These are phyloP conservation scores for Giardia muris DNA, from an alignment of 208 protist species.

Conservation along the genomic window DNA sequence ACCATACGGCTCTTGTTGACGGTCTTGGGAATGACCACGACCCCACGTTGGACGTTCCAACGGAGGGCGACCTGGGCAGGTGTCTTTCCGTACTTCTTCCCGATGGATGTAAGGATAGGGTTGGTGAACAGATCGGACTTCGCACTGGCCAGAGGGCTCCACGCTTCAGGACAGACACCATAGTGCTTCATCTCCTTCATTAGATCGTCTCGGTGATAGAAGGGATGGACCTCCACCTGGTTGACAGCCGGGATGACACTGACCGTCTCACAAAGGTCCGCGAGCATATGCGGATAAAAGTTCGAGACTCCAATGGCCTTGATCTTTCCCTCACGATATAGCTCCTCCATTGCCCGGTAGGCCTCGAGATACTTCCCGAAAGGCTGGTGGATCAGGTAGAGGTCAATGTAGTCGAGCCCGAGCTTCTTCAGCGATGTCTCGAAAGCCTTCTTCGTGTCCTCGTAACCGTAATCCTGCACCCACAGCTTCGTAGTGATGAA, in stretches of 20 bases:
- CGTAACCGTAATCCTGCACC: not conserved
- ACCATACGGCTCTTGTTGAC: slow-evolving; percentile 25
- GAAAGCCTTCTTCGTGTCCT: slow-evolving; percentile 12
- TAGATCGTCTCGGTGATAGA: slow-evolving; percentile 8
- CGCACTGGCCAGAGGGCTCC: not conserved
- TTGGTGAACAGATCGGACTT: slow-evolving; percentile 2
- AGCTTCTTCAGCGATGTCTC: not conserved
- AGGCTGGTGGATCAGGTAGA: not conserved
- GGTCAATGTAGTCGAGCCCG: slow-evolving; percentile 11
- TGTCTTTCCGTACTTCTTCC: slow-evolving; percentile 36
- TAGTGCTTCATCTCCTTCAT: not conserved
- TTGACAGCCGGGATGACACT: slow-evolving; percentile 14
- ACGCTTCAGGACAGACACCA: slow-evolving; percentile 28
- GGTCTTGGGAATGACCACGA: slow-evolving; percentile 42
- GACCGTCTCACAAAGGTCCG: slow-evolving; percentile 6
- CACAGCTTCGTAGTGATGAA: slow-evolving; percentile 32
- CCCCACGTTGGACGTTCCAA: slow-evolving; percentile 37
- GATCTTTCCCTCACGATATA: slow-evolving; percentile 17
- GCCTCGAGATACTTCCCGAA: not conserved
- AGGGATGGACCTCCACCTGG: slow-evolving; percentile 29
- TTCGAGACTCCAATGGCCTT: slow-evolving; percentile 40
- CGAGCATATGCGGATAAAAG: slow-evolving; percentile 24
- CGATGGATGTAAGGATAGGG: slow-evolving; percentile 11
- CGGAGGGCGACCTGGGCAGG: slow-evolving; percentile 36
- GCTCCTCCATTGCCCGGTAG: slow-evolving; percentile 34